Conservation (phyloP, 257 asterid species). For the Capsicum baccatum region DNA sequence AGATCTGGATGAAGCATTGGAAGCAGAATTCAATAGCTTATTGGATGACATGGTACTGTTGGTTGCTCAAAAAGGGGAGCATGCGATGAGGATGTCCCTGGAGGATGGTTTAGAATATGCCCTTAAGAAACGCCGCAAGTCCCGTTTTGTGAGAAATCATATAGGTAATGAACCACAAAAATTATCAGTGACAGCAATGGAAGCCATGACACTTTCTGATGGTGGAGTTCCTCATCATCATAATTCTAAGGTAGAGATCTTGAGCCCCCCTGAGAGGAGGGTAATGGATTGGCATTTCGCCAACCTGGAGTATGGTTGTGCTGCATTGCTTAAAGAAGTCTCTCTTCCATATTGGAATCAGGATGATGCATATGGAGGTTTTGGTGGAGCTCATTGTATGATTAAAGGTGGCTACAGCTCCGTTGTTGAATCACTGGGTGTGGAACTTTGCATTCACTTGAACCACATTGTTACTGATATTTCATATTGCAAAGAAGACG, state of each 20-base stretch:
- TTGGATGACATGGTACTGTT: conserved; percentile 93
- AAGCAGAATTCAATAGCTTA: conserved; percentile 89
- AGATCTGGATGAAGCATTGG: conserved; percentile 82
- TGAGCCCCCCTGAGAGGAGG: conserved; percentile 96
- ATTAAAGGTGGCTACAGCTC: conserved; percentile 96
- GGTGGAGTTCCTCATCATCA: conserved; percentile 42
- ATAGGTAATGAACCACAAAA: conserved; percentile 40
- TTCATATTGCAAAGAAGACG: conserved; percentile 52
- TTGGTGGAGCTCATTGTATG: conserved; percentile 99
- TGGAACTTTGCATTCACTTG: conserved; percentile 73
- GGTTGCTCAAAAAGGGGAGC: conserved; percentile 90
- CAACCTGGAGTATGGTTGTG: conserved; percentile 97
- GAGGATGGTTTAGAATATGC: conserved; percentile 93
- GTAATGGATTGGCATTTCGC: conserved; percentile 99
- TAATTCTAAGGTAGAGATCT: conserved; percentile 46
- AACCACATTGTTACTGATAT: conserved; percentile 82
- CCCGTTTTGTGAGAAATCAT: conserved; percentile 40
- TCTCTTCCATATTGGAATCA: conserved; percentile 99
- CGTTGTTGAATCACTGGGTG: conserved; percentile 82
- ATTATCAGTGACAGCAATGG: conserved; percentile 41
- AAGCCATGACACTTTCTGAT: conserved; percentile 39
- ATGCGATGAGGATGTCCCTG: conserved; percentile 86
- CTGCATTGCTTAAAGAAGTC: conserved; percentile 89
- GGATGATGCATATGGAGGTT: conserved; percentile 95
- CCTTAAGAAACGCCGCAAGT: conserved; percentile 63